phyloP scores from a whole-genome alignment of 495 filamentous ascomycete genomes.

The Tuber brumale region DNA sequence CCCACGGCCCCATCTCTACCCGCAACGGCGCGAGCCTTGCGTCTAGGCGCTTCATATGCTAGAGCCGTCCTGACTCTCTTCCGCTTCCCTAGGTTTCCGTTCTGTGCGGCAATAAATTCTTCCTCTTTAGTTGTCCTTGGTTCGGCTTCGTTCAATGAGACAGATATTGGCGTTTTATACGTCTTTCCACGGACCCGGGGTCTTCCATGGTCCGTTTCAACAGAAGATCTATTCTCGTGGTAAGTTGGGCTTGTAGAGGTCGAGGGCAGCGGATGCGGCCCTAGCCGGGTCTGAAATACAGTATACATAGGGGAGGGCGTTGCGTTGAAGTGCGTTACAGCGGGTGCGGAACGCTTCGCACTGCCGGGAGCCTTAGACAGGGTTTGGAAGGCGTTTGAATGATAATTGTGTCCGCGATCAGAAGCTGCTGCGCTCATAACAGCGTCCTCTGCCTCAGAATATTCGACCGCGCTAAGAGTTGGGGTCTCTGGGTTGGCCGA shows the following conservation, averaged over 20 bases:
- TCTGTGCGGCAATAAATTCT: constrained; percentile 34
- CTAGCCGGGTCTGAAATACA: constrained; percentile 30
- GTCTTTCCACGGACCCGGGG: constrained; percentile 33
- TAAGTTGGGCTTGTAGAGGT: background rate
- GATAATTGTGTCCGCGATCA: background rate
- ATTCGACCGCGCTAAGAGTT: background rate
- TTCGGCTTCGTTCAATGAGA: constrained; percentile 23
- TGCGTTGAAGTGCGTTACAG: constrained; percentile 27
- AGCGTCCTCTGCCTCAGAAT: background rate
- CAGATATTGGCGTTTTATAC: constrained; percentile 30
- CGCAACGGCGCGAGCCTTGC: constrained; percentile 27
- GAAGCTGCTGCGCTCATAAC: background rate
- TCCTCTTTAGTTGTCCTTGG: constrained; percentile 32
- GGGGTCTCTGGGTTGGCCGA: background rate
- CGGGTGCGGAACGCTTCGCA: background rate
- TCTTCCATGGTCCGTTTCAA: constrained; percentile 14
- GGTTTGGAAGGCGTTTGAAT: background rate
- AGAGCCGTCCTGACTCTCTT: constrained; percentile 34
- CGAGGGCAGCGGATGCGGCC: constrained; percentile 22
- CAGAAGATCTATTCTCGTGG: background rate
- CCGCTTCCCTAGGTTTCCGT: constrained; percentile 34
- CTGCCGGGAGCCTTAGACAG: background rate
- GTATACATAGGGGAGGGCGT: constrained; percentile 29
- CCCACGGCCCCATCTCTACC: constrained; percentile 9
- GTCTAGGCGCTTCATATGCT: constrained; percentile 32